phyloP scores from a whole-genome alignment of 169 alveolate genomes.

The Plasmodium falciparum region DNA sequence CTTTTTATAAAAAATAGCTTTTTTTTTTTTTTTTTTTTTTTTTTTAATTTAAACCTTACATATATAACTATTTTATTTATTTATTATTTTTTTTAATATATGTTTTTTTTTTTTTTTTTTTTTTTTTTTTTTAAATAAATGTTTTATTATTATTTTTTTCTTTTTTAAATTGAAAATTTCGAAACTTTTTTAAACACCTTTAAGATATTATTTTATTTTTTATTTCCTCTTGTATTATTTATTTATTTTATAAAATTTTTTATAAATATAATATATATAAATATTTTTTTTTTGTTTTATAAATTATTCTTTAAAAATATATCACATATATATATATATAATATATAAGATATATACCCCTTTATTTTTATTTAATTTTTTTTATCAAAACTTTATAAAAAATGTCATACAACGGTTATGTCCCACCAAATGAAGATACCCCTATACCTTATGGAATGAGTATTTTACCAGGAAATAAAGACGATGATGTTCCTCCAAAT shows the following conservation, averaged over 20 bases:
- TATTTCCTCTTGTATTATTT: neutral
- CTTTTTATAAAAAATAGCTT: no score
- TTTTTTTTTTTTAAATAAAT: no score
- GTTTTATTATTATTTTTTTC: no score
- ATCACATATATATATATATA: slow-evolving; percentile 2
- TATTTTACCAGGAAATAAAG: slow-evolving; percentile 50
- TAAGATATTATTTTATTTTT: no score
- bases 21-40: no score
- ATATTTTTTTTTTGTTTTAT: neutral
- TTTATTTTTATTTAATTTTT: neutral
- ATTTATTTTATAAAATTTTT: neutral
- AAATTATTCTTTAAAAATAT: slow-evolving; percentile 14
- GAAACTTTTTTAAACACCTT: no score
- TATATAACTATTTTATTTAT: no score
- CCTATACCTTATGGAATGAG: slow-evolving; percentile 63
- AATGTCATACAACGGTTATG: slow-evolving; percentile 63
- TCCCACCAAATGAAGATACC: slow-evolving; percentile 44
- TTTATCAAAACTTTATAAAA: slow-evolving; percentile 7
- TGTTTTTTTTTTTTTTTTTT: no score
- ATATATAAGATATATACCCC: neutral
- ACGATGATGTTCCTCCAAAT: slow-evolving; percentile 32
- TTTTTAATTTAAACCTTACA: no score
- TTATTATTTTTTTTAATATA: no score
- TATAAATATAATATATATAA: neutral
- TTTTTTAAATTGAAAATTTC: no score